phyloP scores from a whole-genome alignment of 768 basidiomycete species.

The Tricholomella constricta region DNA sequence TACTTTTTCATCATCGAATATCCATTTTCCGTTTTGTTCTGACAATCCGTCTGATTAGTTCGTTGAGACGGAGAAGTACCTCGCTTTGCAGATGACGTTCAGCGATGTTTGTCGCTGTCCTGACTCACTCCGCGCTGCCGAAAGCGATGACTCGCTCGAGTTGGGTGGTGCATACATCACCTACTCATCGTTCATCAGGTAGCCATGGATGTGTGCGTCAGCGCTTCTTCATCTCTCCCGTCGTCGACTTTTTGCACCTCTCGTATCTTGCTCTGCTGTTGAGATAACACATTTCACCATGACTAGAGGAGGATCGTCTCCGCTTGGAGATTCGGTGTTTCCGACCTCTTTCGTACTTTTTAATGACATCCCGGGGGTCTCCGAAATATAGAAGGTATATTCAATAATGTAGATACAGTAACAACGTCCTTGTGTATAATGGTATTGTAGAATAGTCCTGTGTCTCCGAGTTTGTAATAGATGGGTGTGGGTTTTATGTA shows the following conservation, averaged over 20 bases:
- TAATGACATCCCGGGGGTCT: not conserved
- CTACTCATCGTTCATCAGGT: slow-evolving; percentile 11
- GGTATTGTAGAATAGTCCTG: not conserved
- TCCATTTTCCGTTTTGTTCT: not conserved
- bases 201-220: not conserved
- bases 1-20: not conserved
- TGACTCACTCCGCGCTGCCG: too few species aligned
- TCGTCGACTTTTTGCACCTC: not conserved
- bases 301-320: not conserved
- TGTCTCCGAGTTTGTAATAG: not conserved
- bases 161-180: slow-evolving; percentile 4
- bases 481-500: too few species aligned
- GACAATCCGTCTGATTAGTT: slow-evolving; percentile 4
- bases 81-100: slow-evolving; percentile 7
- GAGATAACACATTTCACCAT: not conserved
- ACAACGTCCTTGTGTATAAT: not conserved
- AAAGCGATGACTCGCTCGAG: not conserved
- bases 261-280: not conserved
- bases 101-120: too few species aligned
- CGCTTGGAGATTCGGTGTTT: slow-evolving; percentile 1
- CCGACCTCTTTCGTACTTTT: not conserved
- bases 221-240: not conserved
- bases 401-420: not conserved
- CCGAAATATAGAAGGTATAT: not conserved
- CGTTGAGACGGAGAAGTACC: slow-evolving; percentile 12